Base-by-base conservation (phyloP, 306 rosid species). In the Quillaja saponaria region DNA sequence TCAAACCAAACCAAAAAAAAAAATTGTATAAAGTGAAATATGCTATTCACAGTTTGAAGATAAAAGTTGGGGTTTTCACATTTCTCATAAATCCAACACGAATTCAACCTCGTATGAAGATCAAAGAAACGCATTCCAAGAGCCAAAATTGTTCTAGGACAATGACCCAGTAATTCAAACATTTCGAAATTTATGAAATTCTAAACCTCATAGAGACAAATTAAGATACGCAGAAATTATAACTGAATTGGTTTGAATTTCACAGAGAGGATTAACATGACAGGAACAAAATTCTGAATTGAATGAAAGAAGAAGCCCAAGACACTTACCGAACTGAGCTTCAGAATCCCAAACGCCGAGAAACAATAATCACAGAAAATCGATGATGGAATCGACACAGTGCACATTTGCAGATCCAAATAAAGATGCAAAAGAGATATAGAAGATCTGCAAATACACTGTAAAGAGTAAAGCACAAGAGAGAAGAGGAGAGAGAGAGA, bases 341-440 rank as follows among this genome's bases (percentile, higher is more conserved):
- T 54, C 41, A 34, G 55, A 62, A 69, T 28, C 53, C 49, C 5
- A 67, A 49, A n/a, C 31, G 73, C 13, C 20, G 50, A 77, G 64
- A 71, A 48, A 16, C 71, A 33, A 34, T 3, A 3, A 57, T 20
- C 19, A 33, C 33, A 47, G 58, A 46, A 8, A 20, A 57, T 4
- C 50, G 50, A 37, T 6, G 50, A 47, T 3, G 55, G 47, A 65
- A 76, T 61, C 34, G 39, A 68, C 60, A 44, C 67, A 42, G 57
- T 34, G 80, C 39, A 41, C 74, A 78, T 58, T 51, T 21, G 85
- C 63, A 65, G 84, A 94, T 89, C 83, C 63, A 49, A 71, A 34
- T 5, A 54, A 42, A 48, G 58, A 68, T 21, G 17, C 1, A 20
- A 18, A 25, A 39, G 44, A 12, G 44, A 39, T 2, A 39, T 12